Percentiles rank a stretch among this genome's conserved stretches.
Conservation (phyloP, 805 yeast species). For the Ogataea parapolymorpha region DNA sequence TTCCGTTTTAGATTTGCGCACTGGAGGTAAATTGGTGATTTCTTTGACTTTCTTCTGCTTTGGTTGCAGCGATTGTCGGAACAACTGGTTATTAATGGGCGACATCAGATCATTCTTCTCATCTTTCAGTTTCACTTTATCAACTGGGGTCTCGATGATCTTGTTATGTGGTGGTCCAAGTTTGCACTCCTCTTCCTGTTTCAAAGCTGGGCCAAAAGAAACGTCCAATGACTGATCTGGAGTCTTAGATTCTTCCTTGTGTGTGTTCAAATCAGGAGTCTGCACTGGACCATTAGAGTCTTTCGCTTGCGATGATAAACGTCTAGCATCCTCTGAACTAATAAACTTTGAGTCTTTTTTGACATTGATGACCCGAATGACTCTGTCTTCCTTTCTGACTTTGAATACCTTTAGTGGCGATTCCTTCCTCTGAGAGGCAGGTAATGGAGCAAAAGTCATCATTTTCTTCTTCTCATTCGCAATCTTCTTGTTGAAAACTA, state of each 20-base stretch:
- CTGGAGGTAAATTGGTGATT: not conserved
- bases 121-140: not conserved
- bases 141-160: constrained; percentile 1
- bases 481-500: constrained; percentile 51
- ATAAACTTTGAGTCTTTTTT: constrained; percentile 20
- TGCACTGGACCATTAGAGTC: constrained; percentile 4
- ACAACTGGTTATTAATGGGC: constrained; percentile 1
- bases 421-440: constrained; percentile 5
- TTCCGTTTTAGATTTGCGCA: constrained; percentile 21
- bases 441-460: constrained; percentile 25
- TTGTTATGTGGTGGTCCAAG: constrained; percentile 1
- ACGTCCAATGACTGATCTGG: not conserved
- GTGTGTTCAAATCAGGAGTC: not conserved
- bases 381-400: constrained; percentile 23
- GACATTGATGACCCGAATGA: constrained; percentile 20
- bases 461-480: constrained; percentile 40
- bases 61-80: constrained; percentile 5
- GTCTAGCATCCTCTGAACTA: constrained; percentile 21
- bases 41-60: constrained; percentile 3
- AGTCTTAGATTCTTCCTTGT: not conserved
- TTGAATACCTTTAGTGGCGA: constrained; percentile 16
- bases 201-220: not conserved
- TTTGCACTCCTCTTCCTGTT: not conserved
- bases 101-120: not conserved
- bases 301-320: constrained; percentile 12